Evolutionary conservation across 495 filamentous ascomycete species (phyloP).

Genomic region (Penicillium herquei): DNA sequence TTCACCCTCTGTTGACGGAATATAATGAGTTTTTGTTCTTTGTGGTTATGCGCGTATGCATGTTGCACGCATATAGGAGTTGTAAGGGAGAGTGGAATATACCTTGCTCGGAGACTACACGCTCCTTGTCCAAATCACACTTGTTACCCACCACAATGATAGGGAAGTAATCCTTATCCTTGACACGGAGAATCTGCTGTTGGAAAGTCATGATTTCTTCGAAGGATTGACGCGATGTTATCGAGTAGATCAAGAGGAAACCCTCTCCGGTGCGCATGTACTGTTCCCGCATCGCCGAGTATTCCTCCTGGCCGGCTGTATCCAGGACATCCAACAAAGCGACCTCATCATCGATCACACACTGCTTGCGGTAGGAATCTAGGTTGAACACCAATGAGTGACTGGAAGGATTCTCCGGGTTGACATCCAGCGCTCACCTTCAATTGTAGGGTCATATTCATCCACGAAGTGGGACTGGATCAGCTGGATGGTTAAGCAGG

Average conservation of each 20-base stretch:
- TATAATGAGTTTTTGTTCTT: background rate
- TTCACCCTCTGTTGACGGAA: constrained; percentile 71
- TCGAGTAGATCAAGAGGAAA: constrained; percentile 96
- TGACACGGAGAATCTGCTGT: constrained; percentile 96
- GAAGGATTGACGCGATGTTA: constrained; percentile 94
- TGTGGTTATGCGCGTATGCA: no score
- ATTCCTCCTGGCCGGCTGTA: constrained; percentile 97
- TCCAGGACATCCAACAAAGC: constrained; percentile 96
- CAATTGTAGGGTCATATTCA: constrained; percentile 98
- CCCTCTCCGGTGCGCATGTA: constrained; percentile 99
- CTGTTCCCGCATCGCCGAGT: constrained; percentile 98
- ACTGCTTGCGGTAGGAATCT: constrained; percentile 99
- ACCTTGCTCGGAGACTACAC: constrained; percentile 91
- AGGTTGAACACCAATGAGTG: constrained; percentile 8
- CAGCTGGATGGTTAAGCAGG: constrained; percentile 97
- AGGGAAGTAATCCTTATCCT: constrained; percentile 99
- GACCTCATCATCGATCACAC: constrained; percentile 96
- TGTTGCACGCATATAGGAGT: background rate
- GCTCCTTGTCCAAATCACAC: constrained; percentile 91
- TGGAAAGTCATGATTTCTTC: constrained; percentile 98
- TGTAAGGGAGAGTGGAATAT: constrained; percentile 27
- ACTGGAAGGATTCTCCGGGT: constrained; percentile 9
- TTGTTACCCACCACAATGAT: constrained; percentile 99
- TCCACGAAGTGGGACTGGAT: constrained; percentile 99
- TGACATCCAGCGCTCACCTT: constrained; percentile 61